Evolutionary conservation across 768 basidiomycete genomes (phyloP).

Genomic region (Rhodotorula sphaerocarpa): DNA sequence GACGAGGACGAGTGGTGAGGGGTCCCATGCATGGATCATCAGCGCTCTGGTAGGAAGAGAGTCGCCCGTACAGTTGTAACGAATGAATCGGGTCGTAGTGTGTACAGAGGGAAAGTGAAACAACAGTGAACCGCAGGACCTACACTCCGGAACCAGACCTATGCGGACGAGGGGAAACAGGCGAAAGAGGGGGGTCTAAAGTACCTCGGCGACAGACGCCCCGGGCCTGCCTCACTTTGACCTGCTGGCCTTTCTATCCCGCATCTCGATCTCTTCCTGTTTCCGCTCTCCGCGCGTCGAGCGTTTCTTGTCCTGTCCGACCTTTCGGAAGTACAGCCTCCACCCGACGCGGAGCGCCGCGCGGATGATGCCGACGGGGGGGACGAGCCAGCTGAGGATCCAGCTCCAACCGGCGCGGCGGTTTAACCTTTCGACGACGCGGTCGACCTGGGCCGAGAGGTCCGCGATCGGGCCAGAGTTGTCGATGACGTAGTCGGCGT

Average conservation of each 20-base stretch:
- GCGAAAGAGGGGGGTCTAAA: no score
- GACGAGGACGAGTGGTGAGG: slow-evolving; percentile 2
- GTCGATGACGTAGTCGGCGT: slow-evolving; percentile 78
- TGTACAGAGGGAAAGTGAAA: no score
- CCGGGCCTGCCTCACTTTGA: neutral
- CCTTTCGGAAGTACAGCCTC: slow-evolving; percentile 31
- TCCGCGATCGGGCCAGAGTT: slow-evolving; percentile 72
- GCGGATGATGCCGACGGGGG: slow-evolving; percentile 45
- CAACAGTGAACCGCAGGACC: no score
- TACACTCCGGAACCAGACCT: no score
- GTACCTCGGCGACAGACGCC: no score
- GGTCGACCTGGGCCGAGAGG: slow-evolving; percentile 54
- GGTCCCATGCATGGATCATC: neutral
- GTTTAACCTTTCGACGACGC: slow-evolving; percentile 47
- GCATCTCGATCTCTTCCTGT: slow-evolving; percentile 38
- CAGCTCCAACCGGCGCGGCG: slow-evolving; percentile 46
- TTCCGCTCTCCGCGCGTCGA: slow-evolving; percentile 37
- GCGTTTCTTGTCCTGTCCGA: slow-evolving; percentile 37
- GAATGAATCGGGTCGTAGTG: no score
- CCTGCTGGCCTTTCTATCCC: slow-evolving; percentile 28
- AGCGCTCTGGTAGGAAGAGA: no score
- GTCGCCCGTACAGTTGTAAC: no score
- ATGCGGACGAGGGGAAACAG: no score
- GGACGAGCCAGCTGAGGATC: slow-evolving; percentile 50
- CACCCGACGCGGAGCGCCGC: slow-evolving; percentile 30